These are phyloP conservation scores for Aspergillus cavernicola DNA, from an alignment of 495 filamentous ascomycete genomes.

Conservation along the genomic window DNA sequence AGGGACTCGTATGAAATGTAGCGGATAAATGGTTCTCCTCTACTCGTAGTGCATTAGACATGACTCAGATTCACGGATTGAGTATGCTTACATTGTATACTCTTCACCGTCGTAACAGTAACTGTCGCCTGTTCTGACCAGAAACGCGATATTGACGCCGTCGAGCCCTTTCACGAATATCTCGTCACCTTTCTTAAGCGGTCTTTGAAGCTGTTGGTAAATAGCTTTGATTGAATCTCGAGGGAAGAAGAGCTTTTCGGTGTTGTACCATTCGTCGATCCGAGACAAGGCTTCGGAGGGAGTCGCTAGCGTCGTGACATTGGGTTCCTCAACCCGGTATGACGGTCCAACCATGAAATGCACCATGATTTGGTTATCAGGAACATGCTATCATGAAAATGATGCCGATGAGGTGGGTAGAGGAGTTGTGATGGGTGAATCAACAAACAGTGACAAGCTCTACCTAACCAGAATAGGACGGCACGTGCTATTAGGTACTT, in stretches of 20 bases:
- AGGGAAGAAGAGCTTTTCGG: neutral
- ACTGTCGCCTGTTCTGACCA: slow-evolving; percentile 1
- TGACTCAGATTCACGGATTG: neutral
- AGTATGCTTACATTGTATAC: neutral
- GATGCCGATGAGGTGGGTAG: neutral
- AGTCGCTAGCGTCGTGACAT: neutral
- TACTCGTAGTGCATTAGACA: neutral
- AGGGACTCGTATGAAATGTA: neutral
- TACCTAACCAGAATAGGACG: neutral
- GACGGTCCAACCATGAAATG: neutral
- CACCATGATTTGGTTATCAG: neutral
- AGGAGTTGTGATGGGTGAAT: no score
- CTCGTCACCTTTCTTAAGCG: neutral
- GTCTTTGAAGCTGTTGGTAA: neutral
- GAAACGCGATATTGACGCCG: neutral
- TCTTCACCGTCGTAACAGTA: no score
- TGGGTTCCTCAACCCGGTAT: neutral
- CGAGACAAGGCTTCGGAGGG: neutral
- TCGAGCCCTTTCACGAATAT: slow-evolving; percentile 3
- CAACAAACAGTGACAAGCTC: no score
- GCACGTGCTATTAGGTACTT: no score
- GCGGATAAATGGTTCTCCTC: neutral
- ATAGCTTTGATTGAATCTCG: neutral
- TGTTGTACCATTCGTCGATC: neutral
- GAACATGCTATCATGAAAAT: no score